Evolutionary conservation across 2,329 filamentous ascomycete species (phyloP).

Genomic region (Fusarium chlamydosporum): DNA sequence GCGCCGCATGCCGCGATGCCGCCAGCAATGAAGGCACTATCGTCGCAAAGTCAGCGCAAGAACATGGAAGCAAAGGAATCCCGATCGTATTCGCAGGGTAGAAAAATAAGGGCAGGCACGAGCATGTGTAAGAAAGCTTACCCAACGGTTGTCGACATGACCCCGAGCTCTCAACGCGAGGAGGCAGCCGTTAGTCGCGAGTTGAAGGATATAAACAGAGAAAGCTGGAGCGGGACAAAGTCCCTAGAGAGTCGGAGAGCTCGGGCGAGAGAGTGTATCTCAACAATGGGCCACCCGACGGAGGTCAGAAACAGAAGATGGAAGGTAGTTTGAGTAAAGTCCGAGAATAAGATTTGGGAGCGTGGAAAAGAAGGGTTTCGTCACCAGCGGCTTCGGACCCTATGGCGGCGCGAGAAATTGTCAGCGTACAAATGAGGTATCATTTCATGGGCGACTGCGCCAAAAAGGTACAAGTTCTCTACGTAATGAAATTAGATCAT

Average conservation of each 20-base stretch:
- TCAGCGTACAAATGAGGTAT: conserved; percentile 43
- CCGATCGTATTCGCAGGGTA: not conserved
- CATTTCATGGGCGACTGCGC: conserved; percentile 20
- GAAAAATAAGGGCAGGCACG: not conserved
- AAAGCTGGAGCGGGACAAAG: conserved; percentile 8
- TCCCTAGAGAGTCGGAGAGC: conserved; percentile 41
- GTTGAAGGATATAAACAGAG: conserved; percentile 12
- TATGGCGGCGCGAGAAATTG: conserved; percentile 50
- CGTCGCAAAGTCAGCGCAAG: conserved; percentile 25
- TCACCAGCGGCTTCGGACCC: conserved; percentile 51
- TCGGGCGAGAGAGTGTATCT: conserved; percentile 39
- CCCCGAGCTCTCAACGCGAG: conserved; percentile 46
- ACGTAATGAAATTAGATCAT: conserved; percentile 15
- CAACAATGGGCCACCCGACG: conserved; percentile 26
- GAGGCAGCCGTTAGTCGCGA: conserved; percentile 20
- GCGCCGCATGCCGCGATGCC: conserved; percentile 97
- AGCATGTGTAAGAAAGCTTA: conserved; percentile 44
- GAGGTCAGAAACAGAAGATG: conserved; percentile 5
- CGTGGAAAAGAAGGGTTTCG: conserved; percentile 42
- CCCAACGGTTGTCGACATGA: conserved; percentile 55
- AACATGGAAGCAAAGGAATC: conserved; percentile 7
- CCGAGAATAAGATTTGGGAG: conserved; percentile 29
- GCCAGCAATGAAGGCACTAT: conserved; percentile 90
- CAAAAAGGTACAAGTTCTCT: conserved; percentile 25
- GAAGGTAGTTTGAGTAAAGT: conserved; percentile 20